Base-by-base conservation (phyloP, 2,329 filamentous ascomycete species). In the Aspergillus neoniger region DNA sequence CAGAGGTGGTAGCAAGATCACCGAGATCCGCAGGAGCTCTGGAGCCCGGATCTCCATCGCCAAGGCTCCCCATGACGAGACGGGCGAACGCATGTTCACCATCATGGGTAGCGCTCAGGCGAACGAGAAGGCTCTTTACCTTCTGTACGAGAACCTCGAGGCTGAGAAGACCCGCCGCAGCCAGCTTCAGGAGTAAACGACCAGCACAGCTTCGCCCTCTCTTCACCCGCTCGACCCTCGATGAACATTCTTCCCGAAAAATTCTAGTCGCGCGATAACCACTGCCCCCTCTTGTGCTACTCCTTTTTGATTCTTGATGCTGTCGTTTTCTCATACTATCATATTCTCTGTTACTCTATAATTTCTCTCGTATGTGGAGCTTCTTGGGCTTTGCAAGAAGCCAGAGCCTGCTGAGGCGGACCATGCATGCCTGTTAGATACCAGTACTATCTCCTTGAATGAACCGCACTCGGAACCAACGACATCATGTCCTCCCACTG, bases 11-110 rank as follows among this genome's bases (percentile, higher is more conserved):
- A 93, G 86, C 83, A 99, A 99, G 86, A 99, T 99, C 75, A 97
- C 92, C 77, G 95, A 99, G 81, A 99, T 99, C 71, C 91, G 95
- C 78, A 96, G 96, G 83, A 93, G 89, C 64, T 99, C 95, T 57
- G 93, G 93, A 62, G 95, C 95, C 63, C 91, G 94, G 72, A 99
- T 99, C 80, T 97, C 93, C 49, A 98, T 98, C 77, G 94, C 94
- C 70, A 98, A 97, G 84, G 88, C 93, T 50, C 92, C 95, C 59
- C 95, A 99, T 73, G 95, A 99, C 70, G 95, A 98, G 69, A 96
- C 92, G 62, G 95, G 95, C 67, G 95, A 99, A 85, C 89, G 95
- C 72, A 99, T 99, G 95, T 99, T 99, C 82, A 99, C 95, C 73
- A 99, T 99, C 76, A 97, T 96, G 86, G 95, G 95, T 68, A 96